Percentiles rank a stretch among this genome's conserved stretches.
phyloP scores from a whole-genome alignment of 2,329 filamentous ascomycete species.

The Aspergillus latus region DNA sequence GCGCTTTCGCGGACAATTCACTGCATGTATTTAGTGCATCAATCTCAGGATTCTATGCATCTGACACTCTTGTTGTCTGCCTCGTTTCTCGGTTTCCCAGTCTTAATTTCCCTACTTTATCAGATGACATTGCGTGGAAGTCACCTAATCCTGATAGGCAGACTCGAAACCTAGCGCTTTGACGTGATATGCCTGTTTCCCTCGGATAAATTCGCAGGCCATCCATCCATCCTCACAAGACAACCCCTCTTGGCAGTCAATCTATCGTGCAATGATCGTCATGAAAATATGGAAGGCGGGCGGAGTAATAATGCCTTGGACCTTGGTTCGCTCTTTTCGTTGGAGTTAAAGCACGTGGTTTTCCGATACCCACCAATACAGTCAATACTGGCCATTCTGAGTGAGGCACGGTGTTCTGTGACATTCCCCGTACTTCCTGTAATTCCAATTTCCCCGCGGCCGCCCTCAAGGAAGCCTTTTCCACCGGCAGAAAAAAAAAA shows the following conservation, averaged over 20 bases:
- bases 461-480: conserved; percentile 18
- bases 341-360: conserved; percentile 15
- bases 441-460: conserved; percentile 13
- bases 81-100: background rate
- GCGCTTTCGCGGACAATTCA: conserved; percentile 14
- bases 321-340: conserved; percentile 1
- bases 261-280: conserved; percentile 5
- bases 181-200: conserved; percentile 5
- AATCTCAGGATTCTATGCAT: conserved; percentile 3
- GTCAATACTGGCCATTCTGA: background rate
- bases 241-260: conserved; percentile 7
- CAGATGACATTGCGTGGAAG: background rate
- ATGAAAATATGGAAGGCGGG: background rate
- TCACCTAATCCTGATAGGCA: background rate
- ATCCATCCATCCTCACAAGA: background rate
- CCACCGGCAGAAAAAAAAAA: conserved; percentile 28
- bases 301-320: background rate
- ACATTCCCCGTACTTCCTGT: conserved; percentile 12
- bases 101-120: background rate
- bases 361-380: conserved; percentile 10
- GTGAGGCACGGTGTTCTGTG: conserved; percentile 9
- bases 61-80: background rate
- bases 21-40: conserved; percentile 17
- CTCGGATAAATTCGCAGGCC: conserved; percentile 1
- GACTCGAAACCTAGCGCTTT: conserved; percentile 6